Base-by-base conservation (phyloP, 805 yeast genomes). In the Candida fluviatilis region DNA sequence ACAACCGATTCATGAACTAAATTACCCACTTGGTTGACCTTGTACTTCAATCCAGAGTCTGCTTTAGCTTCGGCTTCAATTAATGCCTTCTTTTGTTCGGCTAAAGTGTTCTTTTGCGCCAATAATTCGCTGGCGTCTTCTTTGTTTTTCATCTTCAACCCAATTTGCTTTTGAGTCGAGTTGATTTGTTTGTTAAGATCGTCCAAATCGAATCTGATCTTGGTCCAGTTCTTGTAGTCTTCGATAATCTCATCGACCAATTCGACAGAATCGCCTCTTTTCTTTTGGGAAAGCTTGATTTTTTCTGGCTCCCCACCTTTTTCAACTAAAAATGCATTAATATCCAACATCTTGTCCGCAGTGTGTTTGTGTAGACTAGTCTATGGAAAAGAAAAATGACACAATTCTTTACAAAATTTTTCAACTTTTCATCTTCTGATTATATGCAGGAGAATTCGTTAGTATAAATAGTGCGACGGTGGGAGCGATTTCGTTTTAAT, bases 261-360 rank as follows among this genome's bases (percentile, higher is more conserved):
- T 66, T 93, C 99, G 37, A 90, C 98, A 25, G 93, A 71, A 52
- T 78, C 98, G 45, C 95, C 95, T 73, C 99, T 88, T 46, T 95
- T 95, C 63, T 71, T 80, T 66, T 93, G 99, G 27, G 97, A 90
- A 56, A 71, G 78, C 62, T 84, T 84, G 60, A 93, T 88, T 38
- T 71, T 71, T 51, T 90, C 91, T 31, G 99, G 96, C 63, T 90
- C 79, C 46, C 99, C 99, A 42, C 99, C 99, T 68, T 89, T 91
- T 60, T 93, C 99, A 52, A 82, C 95, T 52, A 93, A 82, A 62
- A 93, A 93, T 59, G 85, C 84, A 49, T 83, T 73, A 50, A 93
- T 87, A 64, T 93, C 99, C 67, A 93, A 80, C 99, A 93, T 91
- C 29, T 29, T 37, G 21, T 32, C 11, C 6, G 8, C 16, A 7